Percentiles rank a stretch among this genome's conserved stretches.
These are phyloP conservation scores for Protea cynaroides DNA, from an alignment of 164 flowering plant species.

Conservation along the genomic window DNA sequence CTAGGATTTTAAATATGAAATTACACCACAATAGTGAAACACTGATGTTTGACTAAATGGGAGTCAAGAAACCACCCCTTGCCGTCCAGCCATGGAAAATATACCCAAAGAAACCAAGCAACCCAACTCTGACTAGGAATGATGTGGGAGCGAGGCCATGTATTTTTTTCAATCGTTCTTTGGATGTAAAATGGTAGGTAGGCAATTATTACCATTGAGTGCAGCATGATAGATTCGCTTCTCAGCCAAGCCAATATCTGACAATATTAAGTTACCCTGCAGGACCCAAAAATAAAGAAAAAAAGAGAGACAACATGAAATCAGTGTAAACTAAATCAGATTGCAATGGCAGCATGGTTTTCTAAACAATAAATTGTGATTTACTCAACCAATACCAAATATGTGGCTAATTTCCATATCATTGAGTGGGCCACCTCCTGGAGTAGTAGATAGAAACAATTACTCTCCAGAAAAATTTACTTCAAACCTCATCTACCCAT, in stretches of 20 bases:
- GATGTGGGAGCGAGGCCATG: slow-evolving; percentile 36
- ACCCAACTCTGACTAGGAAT: slow-evolving; percentile 28
- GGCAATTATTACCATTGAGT: slow-evolving; percentile 78
- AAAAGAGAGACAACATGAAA: not conserved
- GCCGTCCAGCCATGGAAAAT: slow-evolving; percentile 13
- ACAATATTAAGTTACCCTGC: slow-evolving; percentile 72
- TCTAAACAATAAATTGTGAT: not conserved
- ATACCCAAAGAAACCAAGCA: slow-evolving; percentile 24
- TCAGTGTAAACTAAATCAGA: not conserved
- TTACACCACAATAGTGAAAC: slow-evolving; percentile 16
- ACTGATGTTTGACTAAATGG: slow-evolving; percentile 6
- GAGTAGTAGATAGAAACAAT: too few species aligned
- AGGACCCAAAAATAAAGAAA: not conserved
- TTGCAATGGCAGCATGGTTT: not conserved
- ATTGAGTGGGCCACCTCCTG: too few species aligned
- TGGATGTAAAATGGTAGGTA: slow-evolving; percentile 77
- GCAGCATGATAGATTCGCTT: slow-evolving; percentile 89
- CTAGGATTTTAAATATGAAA: not conserved
- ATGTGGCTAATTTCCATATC: too few species aligned
- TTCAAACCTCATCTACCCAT: too few species aligned
- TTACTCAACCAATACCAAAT: too few species aligned
- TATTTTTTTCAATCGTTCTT: slow-evolving; percentile 74
- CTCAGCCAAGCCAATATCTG: slow-evolving; percentile 88
- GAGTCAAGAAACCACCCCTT: slow-evolving; percentile 11
- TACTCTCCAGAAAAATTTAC: too few species aligned